Base-by-base conservation (phyloP, 169 alveolate species). In the Perkinsus chesapeaki region DNA sequence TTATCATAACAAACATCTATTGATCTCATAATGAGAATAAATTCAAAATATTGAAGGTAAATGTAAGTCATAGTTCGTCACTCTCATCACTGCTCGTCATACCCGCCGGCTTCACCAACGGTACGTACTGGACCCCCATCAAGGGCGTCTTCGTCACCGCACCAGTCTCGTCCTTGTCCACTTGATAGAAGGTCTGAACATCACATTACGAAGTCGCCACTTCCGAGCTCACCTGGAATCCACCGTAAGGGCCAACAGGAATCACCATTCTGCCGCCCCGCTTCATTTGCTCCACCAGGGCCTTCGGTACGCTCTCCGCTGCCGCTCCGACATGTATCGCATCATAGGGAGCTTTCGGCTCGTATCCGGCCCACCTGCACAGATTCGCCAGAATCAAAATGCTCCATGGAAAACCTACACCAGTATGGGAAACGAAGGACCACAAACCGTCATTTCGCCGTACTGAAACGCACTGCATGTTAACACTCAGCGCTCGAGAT, bases 261-360 rank as follows among this genome's bases (percentile, higher is more conserved):
- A 97, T 95, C 36, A 97, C 94, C 97, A 97, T 95, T 93, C 96
- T 96, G 5, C 98, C 98, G 34, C 97, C 98, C 39, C n/a, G 60
- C 93, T 95, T 96, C 27, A 97, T 96, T 93, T 97, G 97, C 7
- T 96, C 96, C 19, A 97, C 73, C 47, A 97, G 93, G 23, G 93
- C 95, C 37, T 93, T 73, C 19, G 98, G 98, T 27, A 97, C 93
- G 39, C 91, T 91, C 27, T 94, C 95, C 9, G 97, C 97, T 16
- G 98, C 98, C 34, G 98, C 98, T 31, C 98, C 98, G 36, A 97
- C 98, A 94, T 97, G 98, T 43, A 97, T 97, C 34, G 96, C 98
- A 93, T 97, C 95, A 95, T 96, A 97, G 36, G 98, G 98, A 16
- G 97, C 98, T 72, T 93, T 92, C 48, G 96, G 72, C 43, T 93